Percentiles rank a stretch among this genome's conserved stretches.
These are phyloP conservation scores for Erigeron philadelphicus DNA, from an alignment of 140 eudicot species.

Conservation along the genomic window DNA sequence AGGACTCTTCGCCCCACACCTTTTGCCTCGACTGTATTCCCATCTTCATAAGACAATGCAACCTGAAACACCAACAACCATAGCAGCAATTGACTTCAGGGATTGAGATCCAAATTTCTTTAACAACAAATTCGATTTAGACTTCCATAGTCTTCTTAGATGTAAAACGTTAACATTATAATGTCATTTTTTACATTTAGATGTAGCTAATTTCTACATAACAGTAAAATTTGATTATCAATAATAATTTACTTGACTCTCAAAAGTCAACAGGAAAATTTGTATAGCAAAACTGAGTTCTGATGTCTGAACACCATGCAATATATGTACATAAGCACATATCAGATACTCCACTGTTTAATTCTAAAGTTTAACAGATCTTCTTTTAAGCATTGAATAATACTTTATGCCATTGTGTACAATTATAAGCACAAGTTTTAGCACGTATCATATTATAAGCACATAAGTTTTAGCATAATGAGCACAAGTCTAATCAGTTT, in stretches of 20 bases:
- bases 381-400: too few relatives aligned
- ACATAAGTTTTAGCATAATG: not conserved
- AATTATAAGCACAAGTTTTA: not conserved
- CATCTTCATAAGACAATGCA: slow-evolving; percentile 49
- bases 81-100: not conserved
- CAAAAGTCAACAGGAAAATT: not conserved
- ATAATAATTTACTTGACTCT: not conserved
- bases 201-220: not conserved
- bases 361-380: not conserved
- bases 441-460: too few relatives aligned
- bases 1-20: slow-evolving; percentile 46
- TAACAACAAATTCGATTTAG: not conserved
- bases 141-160: not conserved
- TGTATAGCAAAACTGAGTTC: not conserved
- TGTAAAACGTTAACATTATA: not conserved
- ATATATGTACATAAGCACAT: not conserved
- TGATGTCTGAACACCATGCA: not conserved
- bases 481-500: not conserved
- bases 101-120: not conserved
- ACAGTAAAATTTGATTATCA: not conserved
- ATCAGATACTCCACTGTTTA: not conserved
- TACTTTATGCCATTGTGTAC: not conserved
- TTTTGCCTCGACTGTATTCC: slow-evolving; percentile 41
- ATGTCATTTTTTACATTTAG: not conserved
- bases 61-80: slow-evolving; percentile 34